Base-by-base conservation (phyloP, 2,329 filamentous ascomycete genomes). In the Exophiala lecanii-corni region DNA sequence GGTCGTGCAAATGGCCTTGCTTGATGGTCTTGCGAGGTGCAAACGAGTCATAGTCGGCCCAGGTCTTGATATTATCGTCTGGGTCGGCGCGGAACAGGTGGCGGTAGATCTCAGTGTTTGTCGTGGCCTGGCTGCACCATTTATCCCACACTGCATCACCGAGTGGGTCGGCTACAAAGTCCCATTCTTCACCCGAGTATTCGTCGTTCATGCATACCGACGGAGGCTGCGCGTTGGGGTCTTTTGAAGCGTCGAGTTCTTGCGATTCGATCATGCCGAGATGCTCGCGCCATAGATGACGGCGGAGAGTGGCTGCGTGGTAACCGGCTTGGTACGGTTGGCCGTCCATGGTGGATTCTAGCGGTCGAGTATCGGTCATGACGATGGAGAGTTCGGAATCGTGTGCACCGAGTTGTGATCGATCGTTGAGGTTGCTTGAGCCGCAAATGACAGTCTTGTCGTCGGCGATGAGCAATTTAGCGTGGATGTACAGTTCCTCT, bases 401-500 rank as follows among this genome's bases (percentile, higher is more conserved):
- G 64, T 92, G 88, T 45, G 79, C 75, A 25, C 87, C 88, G 3
- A 94, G 76, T 67, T 95, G 86, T 2, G 84, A 89, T 42, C 79
- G 72, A 55, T 82, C 81, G 55, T 84, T 84, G 56, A 84, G 69
- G 55, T 84, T 84, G 17, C 79, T 79, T 41, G 76, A 87, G 50
- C 89, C 88, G 61, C 85, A 89, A 53, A 94, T 89, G 44, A 88
- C 85, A 37, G 85, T 74, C 5, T 78, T 75, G 61, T 94, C 89
- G 59, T 94, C 88, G 33, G 83, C 86, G 47, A 94, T 92, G 45
- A 68, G 63, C 25, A 96, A 74, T 68, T 97, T 98, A 19, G 81
- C 85, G 63, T 98, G 92, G 36, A 97, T 83, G 62, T 98, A 98
- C 2, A 97, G 76, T 64, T 98, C 91, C 62, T 98, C 92, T 61